Conservation (phyloP, 2,329 filamentous ascomycete genomes). For the Phaeophleospora eucalypticola region DNA sequence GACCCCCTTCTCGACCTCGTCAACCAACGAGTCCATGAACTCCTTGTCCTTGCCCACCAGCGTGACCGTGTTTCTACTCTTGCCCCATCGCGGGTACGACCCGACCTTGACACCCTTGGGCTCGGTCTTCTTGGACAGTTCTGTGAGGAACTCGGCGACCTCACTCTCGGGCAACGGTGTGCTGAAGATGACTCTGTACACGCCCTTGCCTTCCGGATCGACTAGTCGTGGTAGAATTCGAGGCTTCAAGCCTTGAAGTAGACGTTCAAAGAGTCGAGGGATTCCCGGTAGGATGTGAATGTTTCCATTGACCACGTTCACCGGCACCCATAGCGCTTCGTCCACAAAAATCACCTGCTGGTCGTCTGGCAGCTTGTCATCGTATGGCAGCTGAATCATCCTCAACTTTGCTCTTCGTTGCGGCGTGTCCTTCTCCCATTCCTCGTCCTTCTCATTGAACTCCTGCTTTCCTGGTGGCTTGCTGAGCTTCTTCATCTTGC, state of each 20-base stretch:
- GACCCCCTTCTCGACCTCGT: slow-evolving; percentile 73
- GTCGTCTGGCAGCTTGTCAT: slow-evolving; percentile 56
- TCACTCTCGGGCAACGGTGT: slow-evolving; percentile 84
- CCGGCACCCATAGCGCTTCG: slow-evolving; percentile 85
- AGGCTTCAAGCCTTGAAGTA: slow-evolving; percentile 74
- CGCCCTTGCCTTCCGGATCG: slow-evolving; percentile 78
- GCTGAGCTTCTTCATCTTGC: slow-evolving; percentile 78
- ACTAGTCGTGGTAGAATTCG: slow-evolving; percentile 64
- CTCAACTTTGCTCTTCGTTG: slow-evolving; percentile 75
- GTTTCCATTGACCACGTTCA: slow-evolving; percentile 86
- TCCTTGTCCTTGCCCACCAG: slow-evolving; percentile 72
- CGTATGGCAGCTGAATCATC: slow-evolving; percentile 84
- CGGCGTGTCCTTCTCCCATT: slow-evolving; percentile 79
- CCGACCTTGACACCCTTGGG: slow-evolving; percentile 83
- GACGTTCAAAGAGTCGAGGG: slow-evolving; percentile 73
- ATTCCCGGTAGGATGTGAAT: slow-evolving; percentile 90
- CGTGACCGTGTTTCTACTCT: slow-evolving; percentile 82
- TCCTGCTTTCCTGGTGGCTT: slow-evolving; percentile 68
- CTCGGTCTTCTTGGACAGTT: slow-evolving; percentile 69
- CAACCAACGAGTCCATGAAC: slow-evolving; percentile 72
- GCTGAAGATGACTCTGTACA: slow-evolving; percentile 73
- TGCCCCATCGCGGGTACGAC: slow-evolving; percentile 90
- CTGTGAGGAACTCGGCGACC: slow-evolving; percentile 76
- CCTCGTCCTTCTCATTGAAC: slow-evolving; percentile 61
- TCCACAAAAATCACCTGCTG: slow-evolving; percentile 75